Conservation (phyloP, 805 yeast species). For the Candida yuanshanica region DNA sequence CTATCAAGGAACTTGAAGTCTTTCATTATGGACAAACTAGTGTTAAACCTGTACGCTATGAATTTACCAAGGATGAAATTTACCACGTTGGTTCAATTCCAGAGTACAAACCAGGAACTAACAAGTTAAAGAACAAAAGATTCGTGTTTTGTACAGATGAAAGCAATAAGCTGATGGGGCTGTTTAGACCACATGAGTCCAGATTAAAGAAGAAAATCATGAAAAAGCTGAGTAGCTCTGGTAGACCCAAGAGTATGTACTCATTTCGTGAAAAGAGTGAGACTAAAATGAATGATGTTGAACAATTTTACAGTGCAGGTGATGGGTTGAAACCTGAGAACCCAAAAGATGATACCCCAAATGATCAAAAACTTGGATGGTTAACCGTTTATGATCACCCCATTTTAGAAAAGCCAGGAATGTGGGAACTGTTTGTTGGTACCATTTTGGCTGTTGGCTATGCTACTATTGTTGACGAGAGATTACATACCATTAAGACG, state of each 20-base stretch:
- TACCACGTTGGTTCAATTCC: conserved; percentile 45
- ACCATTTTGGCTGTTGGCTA: conserved; percentile 47
- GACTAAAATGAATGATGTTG: not conserved
- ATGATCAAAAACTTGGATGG: conserved; percentile 60
- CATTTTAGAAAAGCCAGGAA: conserved; percentile 31
- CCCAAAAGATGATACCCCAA: conserved; percentile 58
- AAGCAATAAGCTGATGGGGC: conserved; percentile 30
- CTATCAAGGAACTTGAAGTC: not conserved
- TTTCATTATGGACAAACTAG: conserved; percentile 1
- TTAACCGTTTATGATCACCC: conserved; percentile 50
- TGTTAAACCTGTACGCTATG: conserved; percentile 25
- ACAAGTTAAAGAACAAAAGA: conserved; percentile 23
- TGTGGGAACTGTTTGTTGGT: conserved; percentile 51
- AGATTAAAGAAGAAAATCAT: conserved; percentile 34
- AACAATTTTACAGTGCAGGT: conserved; percentile 31
- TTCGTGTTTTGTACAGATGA: conserved; percentile 25
- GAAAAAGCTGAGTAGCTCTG: conserved; percentile 20
- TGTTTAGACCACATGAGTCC: conserved; percentile 27
- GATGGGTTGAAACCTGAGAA: conserved; percentile 46
- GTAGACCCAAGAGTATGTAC: not conserved
- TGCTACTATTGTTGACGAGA: conserved; percentile 28
- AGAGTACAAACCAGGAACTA: conserved; percentile 24
- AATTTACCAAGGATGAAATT: conserved; percentile 22
- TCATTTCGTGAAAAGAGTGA: not conserved
- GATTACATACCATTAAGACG: not conserved